Base-by-base conservation (phyloP, 371 early-diverging fungal species). In the Aphelidium insulamus region DNA sequence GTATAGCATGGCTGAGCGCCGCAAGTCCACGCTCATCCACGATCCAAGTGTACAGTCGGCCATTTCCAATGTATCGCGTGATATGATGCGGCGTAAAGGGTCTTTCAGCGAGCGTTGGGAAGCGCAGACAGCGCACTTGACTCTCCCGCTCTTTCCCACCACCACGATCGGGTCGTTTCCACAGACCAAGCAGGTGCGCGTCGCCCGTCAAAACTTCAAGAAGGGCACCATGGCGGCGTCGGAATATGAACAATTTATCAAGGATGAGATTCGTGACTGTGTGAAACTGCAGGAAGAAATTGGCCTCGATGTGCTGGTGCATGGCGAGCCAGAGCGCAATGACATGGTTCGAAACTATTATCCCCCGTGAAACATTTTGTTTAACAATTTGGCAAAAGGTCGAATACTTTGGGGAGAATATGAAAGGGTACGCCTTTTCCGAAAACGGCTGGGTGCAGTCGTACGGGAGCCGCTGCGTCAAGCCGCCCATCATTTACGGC, bases 101-200 rank as follows among this genome's bases (percentile, higher is more conserved):
- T 55, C 64, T 14, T 92, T 84, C 57, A 33, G 60, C 16, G 55
- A 50, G 28, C 88, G 94, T 46, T 65, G 66, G 48, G 42, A 49
- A 28, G 59, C 59, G 35, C 94, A 92, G 58, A 66, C 65, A 46
- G 59, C 57, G 31, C 63, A 74, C 35, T 69, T 82, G 46, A 67
- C 76, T 39, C 66, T 90, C 41, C 92, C 92, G 24, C 47, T 60
- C 36, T 90, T 83, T 72, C 88, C 94, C 21, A 90, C 92, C 28
- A 90, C 92, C 47, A 90, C 92, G 39, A 80, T 92, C 40, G 92
- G 94, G 24, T 88, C 90, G 29, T 91, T 92, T 81, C 92, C 94
- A 31, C 94, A 92, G 56, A 90, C 92, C 46, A 78, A 77, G 52
- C 84, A 86, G 52, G 79, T 92, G 40, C 87, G 92, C 59, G 50